Conservation (phyloP, 805 yeast genomes). For the Starmerella sp. region DNA sequence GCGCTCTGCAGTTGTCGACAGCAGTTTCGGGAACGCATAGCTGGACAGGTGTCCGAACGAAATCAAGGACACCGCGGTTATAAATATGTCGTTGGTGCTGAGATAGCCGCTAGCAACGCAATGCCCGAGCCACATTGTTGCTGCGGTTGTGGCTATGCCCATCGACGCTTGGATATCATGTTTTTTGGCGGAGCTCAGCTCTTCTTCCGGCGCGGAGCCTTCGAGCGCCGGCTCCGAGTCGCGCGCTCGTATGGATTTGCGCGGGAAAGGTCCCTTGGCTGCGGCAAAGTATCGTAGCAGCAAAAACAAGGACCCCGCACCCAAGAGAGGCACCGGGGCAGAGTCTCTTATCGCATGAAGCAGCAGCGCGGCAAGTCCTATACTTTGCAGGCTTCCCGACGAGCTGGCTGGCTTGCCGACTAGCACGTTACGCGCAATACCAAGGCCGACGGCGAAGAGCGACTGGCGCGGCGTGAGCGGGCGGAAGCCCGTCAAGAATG, state of each 20-base stretch:
- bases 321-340: slow-evolving; percentile 16
- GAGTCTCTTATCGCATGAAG: slow-evolving; percentile 4
- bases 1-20: slow-evolving; percentile 31
- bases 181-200: slow-evolving; percentile 27
- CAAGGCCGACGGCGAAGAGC: slow-evolving; percentile 24
- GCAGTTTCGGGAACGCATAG: slow-evolving; percentile 25
- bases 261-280: no score
- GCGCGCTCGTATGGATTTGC: no score
- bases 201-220: not conserved
- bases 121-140: slow-evolving; percentile 31
- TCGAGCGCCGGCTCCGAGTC: no score
- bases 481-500: slow-evolving; percentile 26
- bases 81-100: slow-evolving; percentile 20
- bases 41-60: slow-evolving; percentile 25
- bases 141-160: slow-evolving; percentile 29
- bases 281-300: slow-evolving; percentile 24
- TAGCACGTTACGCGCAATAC: slow-evolving; percentile 24
- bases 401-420: slow-evolving; percentile 15
- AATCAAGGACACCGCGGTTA: slow-evolving; percentile 24
- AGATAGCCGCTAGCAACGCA: slow-evolving; percentile 25
- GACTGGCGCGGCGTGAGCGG: slow-evolving; percentile 16
- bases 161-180: slow-evolving; percentile 28
- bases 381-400: slow-evolving; percentile 27
- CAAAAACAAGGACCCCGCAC: slow-evolving; percentile 26
- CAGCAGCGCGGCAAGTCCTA: slow-evolving; percentile 24